Conservation (phyloP, 1,139 yeast species). For the Diutina ranongensis region DNA sequence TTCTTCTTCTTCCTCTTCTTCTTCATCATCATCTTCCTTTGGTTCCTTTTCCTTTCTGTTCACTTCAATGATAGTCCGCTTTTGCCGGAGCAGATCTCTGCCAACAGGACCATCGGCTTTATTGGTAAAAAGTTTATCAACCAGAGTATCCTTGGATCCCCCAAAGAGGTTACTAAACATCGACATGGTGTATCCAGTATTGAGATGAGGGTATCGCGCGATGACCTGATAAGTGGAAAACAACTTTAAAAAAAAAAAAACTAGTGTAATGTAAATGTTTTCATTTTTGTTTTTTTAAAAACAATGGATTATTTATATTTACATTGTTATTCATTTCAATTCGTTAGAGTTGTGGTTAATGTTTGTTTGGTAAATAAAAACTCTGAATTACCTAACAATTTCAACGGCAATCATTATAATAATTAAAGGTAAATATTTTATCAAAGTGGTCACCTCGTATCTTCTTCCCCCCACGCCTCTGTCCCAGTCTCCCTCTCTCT, state of each 20-base stretch:
- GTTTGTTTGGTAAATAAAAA: too few species aligned
- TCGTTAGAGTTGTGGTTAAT: too few species aligned
- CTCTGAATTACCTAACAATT: too few species aligned
- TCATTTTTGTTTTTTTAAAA: too few species aligned
- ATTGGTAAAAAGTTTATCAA: neutral
- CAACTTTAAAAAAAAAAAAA: too few species aligned
- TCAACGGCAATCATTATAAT: too few species aligned
- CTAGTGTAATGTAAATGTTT: too few species aligned
- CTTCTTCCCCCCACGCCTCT: conserved; percentile 10
- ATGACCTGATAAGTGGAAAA: too few species aligned
- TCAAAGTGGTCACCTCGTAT: too few species aligned
- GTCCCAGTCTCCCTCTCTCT: conserved; percentile 11
- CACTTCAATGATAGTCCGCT: neutral
- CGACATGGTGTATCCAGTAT: neutral
- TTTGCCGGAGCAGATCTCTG: neutral
- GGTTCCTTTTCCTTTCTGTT: neutral
- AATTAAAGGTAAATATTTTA: too few species aligned
- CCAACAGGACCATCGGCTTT: conserved; percentile 3
- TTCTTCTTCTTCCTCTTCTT: conserved; percentile 10
- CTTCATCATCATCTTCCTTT: neutral
- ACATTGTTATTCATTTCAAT: too few species aligned
- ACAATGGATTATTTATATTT: too few species aligned
- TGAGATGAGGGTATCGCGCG: neutral
- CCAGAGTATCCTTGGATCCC: neutral
- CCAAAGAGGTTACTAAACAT: neutral